phyloP scores from a whole-genome alignment of 179 eudicot species.

The Pouteria campechiana region DNA sequence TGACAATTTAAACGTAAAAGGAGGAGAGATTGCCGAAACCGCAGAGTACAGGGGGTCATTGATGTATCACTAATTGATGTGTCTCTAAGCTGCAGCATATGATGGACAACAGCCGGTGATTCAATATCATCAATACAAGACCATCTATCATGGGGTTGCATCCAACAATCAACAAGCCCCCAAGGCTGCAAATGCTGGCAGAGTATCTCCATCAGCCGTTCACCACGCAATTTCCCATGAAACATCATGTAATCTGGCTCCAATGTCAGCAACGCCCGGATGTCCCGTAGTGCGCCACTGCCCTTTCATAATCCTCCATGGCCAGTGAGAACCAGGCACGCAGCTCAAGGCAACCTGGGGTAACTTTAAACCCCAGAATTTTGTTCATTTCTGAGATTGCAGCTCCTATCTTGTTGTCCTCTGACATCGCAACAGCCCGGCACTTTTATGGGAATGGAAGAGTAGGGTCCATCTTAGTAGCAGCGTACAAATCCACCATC shows the following conservation, averaged over 20 bases:
- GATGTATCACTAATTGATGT: conserved; percentile 31
- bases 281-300: conserved; percentile 39
- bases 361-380: conserved; percentile 38
- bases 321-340: conserved; percentile 41
- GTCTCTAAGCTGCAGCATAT: too few species aligned
- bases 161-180: conserved; percentile 46
- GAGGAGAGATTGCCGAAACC: conserved; percentile 45
- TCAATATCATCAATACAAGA: conserved; percentile 57
- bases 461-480: conserved; percentile 39
- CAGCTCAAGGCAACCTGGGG: conserved; percentile 38
- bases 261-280: conserved; percentile 31
- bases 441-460: conserved; percentile 36
- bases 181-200: conserved; percentile 16
- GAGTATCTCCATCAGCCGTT: conserved; percentile 30
- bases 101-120: conserved; percentile 43
- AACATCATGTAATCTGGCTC: conserved; percentile 43
- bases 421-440: conserved; percentile 27
- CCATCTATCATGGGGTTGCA: conserved; percentile 49
- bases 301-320: conserved; percentile 31
- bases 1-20: conserved; percentile 50
- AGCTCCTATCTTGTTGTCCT: conserved; percentile 19
- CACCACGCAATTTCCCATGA: conserved; percentile 36
- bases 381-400: conserved; percentile 35
- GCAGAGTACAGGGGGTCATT: conserved; percentile 33
- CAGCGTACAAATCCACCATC: conserved; percentile 23